phyloP scores from a whole-genome alignment of 2,329 filamentous ascomycete species.

The Cercospora beticola region DNA sequence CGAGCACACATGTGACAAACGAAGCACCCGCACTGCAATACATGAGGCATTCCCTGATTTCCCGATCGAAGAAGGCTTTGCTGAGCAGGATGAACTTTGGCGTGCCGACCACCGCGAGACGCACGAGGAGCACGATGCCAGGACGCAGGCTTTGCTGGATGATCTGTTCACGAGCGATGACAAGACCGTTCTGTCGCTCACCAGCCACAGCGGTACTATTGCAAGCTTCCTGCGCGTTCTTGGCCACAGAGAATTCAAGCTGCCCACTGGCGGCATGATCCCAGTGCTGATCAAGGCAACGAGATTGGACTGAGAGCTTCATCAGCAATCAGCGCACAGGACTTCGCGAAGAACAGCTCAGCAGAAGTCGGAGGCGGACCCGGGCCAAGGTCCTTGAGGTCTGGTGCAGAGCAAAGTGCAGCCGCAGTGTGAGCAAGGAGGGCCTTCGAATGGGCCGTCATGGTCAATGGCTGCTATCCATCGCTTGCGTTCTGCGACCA shows the following conservation, averaged over 20 bases:
- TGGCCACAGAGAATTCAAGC: constrained; percentile 48
- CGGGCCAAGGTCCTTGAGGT: not conserved
- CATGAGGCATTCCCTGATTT: constrained; percentile 53
- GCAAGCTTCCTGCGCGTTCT: constrained; percentile 50
- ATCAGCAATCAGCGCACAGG: not conserved
- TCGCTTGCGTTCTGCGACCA: not conserved
- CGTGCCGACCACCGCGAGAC: constrained; percentile 27
- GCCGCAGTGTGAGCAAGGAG: not conserved
- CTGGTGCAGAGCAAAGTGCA: not conserved
- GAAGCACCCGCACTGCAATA: constrained; percentile 58
- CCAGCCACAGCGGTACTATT: constrained; percentile 61
- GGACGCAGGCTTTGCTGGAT: constrained; percentile 45
- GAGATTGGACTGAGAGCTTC: not conserved
- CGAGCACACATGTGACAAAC: constrained; percentile 67
- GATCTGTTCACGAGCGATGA: constrained; percentile 54
- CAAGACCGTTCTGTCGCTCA: constrained; percentile 54
- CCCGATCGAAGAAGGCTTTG: constrained; percentile 61
- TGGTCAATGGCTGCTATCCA: not conserved
- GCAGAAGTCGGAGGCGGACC: not conserved
- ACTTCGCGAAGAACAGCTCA: not conserved
- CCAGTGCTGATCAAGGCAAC: constrained; percentile 51
- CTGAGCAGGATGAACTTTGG: constrained; percentile 58
- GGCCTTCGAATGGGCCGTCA: not conserved
- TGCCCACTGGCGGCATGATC: constrained; percentile 54
- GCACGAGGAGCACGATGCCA: constrained; percentile 23